Base-by-base conservation (phyloP, 164 flowering plant species). In the Dillenia turbinata region DNA sequence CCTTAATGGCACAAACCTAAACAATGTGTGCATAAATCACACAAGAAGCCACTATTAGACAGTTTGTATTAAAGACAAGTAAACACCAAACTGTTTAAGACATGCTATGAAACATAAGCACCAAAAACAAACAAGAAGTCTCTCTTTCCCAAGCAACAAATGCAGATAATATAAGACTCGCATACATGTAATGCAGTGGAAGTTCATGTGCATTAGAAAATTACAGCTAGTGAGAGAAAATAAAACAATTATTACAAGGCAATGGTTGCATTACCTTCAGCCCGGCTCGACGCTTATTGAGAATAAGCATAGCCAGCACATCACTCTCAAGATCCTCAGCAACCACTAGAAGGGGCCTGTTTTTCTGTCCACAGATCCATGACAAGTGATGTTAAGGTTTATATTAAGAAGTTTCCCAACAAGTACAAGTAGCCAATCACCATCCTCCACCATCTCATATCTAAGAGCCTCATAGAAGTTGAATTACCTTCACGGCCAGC, bases 291-390 rank as follows among this genome's bases (percentile, higher is more conserved):
- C 77, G 89, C 75, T 90, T 90, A 82, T 88, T 90, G 61, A 90
- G 82, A 56, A 90, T 72, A 56, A 90, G 90, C 84, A 84, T 78
- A 15, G 89, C 63, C 15, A 90, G 73, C 44, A 81, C 78, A 57
- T 90, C 89, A 80, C 89, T 81, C 61, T 86, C 92, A 51, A 90
- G 70, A 85, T 90, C 97, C 77, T 90, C 97, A 26, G 97, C 95
- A 63, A 90, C 88, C 67, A 90, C 62, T 59, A 90, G 77, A 59
- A 90, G 81, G 52, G 92, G 74, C 69, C 87, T 75, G 3, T 63
- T 67, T 61, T 69, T 81, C 92, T 89, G 76, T 19, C 24, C 5
- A 47, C 44, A 59, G n/a, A 13, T 10, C 14, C 50, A 62, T 5
- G 62, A 5, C 40, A 62, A 52, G 47, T 62, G 45, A 50, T 52